phyloP scores from a whole-genome alignment of 352 stramenopile genomes.

The Phytopythium montanum region DNA sequence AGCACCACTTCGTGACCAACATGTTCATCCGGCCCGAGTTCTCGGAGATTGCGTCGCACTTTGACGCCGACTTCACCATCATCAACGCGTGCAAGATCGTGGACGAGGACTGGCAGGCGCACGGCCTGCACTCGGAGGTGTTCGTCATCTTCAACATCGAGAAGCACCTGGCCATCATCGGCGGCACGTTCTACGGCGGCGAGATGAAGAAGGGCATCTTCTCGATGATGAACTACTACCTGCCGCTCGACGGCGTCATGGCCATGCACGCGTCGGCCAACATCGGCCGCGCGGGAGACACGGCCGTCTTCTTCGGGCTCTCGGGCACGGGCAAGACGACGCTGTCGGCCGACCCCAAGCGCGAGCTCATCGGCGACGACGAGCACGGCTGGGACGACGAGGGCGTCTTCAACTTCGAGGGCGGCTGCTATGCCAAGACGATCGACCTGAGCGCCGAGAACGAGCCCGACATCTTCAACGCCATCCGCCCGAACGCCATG shows the following conservation, averaged over 20 bases:
- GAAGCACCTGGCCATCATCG: constrained; percentile 53
- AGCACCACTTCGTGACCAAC: constrained; percentile 93
- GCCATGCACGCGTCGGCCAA: constrained; percentile 61
- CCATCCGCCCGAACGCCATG: constrained; percentile 96
- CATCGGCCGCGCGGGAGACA: constrained; percentile 84
- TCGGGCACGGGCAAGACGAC: constrained; percentile 91
- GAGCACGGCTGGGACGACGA: constrained; percentile 98
- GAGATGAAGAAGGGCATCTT: constrained; percentile 80
- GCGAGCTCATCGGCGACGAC: constrained; percentile 76
- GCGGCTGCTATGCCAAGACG: constrained; percentile 99
- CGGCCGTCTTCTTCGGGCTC: constrained; percentile 97
- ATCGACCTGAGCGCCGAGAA: constrained; percentile 95
- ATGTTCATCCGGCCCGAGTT: constrained; percentile 69
- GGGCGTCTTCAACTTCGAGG: constrained; percentile 99
- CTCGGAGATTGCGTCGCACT: constrained; percentile 39
- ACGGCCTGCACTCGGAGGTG: constrained; percentile 53
- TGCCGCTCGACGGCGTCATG: constrained; percentile 59
- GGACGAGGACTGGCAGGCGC: constrained; percentile 51
- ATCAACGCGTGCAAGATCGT: constrained; percentile 64
- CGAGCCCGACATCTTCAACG: constrained; percentile 98
- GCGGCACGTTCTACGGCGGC: constrained; percentile 60
- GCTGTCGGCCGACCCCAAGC: constrained; percentile 87
- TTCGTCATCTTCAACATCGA: constrained; percentile 75
- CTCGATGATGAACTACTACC: constrained; percentile 69
- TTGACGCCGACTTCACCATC: constrained; percentile 57